Base-by-base conservation (phyloP, 2,329 filamentous ascomycete species). In the Helicocarpus griseus region DNA sequence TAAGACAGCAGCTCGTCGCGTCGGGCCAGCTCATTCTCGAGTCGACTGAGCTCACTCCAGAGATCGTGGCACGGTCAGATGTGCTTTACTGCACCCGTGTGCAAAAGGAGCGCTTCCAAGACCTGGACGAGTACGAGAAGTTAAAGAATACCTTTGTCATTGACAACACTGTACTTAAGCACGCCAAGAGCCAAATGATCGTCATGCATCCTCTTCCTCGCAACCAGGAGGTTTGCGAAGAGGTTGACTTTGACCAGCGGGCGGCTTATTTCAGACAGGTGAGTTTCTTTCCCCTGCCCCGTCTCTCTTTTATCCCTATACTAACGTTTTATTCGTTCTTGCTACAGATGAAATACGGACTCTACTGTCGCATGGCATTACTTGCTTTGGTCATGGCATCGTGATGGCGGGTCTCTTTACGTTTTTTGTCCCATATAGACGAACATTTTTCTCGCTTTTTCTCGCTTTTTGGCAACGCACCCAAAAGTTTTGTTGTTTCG, bases 201-300 rank as follows among this genome's bases (percentile, higher is more conserved):
- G 87, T 98, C 57, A 83, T 98, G 83, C 93, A 98, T 73, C 93
- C 93, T 53, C 77, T 98, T 64, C 93, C 93, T 38, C 81, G 93
- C 64, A 97, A 97, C 65, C 83, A 86, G 59, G 93, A 98, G 78
- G 85, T 98, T 66, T 83, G 84, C 31, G 89, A 94, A 72, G 93
- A 98, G 75, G 89, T 98, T 46, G 93, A 98, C 72, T 95, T 94
- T 73, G 93, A 98, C 74, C 89, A 94, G 68, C 77, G 93, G 61
- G 93, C 93, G 53, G 91, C 93, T 51, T 98, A 98, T 76, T 98
- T 98, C 74, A 83, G 93, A 86, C 93, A 98, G 86, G 91, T 95
- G 74, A 82, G 87, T 79, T 55, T 49, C 35, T 19, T 11, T n/a
- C 7, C 31, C 28, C 19, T 39, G 45, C 43, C 36, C 19, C 38